Evolutionary conservation across 495 filamentous ascomycete species (phyloP).

Genomic region (Penicillium parvum): DNA sequence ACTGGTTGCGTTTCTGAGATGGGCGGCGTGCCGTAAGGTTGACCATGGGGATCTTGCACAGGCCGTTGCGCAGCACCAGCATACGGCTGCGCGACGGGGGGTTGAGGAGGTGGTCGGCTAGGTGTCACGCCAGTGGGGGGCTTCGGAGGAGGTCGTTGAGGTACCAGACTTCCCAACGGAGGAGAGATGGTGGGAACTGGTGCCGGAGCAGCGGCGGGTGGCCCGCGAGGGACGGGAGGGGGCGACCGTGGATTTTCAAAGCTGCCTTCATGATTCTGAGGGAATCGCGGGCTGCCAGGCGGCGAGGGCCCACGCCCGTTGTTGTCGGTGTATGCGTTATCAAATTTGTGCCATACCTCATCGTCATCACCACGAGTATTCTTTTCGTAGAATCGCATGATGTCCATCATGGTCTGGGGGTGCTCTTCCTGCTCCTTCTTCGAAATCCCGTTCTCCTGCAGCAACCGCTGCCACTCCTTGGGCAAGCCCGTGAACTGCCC

Average conservation of each 20-base stretch:
- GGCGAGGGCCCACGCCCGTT: constrained; percentile 60
- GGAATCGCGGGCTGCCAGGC: constrained; percentile 87
- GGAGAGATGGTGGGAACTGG: constrained; percentile 25
- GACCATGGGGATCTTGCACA: constrained; percentile 21
- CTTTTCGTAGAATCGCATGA: constrained; percentile 95
- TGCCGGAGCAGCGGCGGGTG: constrained; percentile 17
- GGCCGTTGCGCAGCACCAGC: constrained; percentile 15
- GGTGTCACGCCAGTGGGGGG: constrained; percentile 37
- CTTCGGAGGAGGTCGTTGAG: constrained; percentile 43
- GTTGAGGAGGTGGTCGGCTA: constrained; percentile 47
- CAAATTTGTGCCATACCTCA: constrained; percentile 92
- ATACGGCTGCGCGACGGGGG: constrained; percentile 37
- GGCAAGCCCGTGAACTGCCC: constrained; percentile 96
- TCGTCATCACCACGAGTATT: constrained; percentile 81
- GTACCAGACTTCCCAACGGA: constrained; percentile 33
- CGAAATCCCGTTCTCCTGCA: constrained; percentile 93
- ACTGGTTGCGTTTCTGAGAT: constrained; percentile 52
- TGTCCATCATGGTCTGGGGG: constrained; percentile 88
- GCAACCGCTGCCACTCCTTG: constrained; percentile 94
- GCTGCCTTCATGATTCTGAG: constrained; percentile 83
- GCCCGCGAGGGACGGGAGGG: constrained; percentile 74
- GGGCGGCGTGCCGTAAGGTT: constrained; percentile 28
- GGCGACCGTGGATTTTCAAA: constrained; percentile 96
- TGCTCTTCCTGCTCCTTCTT: constrained; percentile 95
- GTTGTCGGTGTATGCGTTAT: constrained; percentile 64